Percentiles rank a stretch among this genome's conserved stretches.
phyloP scores from a whole-genome alignment of 257 asterid species.

The Solanum megistacrolobum region DNA sequence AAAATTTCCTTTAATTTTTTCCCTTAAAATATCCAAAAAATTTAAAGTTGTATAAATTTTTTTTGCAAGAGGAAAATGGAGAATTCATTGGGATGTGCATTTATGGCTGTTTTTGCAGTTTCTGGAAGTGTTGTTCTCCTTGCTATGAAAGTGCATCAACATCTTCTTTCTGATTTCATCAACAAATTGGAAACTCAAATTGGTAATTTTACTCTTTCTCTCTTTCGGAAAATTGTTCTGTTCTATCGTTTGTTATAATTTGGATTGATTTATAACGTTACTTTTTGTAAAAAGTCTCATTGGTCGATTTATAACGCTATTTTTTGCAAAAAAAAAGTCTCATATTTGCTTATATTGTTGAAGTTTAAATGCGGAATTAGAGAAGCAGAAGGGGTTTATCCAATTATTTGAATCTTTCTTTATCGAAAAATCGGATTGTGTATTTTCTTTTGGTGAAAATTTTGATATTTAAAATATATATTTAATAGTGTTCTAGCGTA shows the following conservation, averaged over 20 bases:
- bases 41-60: neutral
- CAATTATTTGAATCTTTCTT: neutral
- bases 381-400: neutral
- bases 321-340: neutral
- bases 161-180: slow-evolving; percentile 76
- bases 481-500: neutral
- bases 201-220: neutral
- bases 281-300: neutral
- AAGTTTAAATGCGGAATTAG: neutral
- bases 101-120: slow-evolving; percentile 78
- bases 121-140: slow-evolving; percentile 79
- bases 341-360: neutral
- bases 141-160: slow-evolving; percentile 72
- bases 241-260: neutral
- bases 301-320: neutral
- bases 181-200: slow-evolving; percentile 61
- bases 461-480: neutral
- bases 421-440: neutral
- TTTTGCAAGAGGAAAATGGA: slow-evolving; percentile 28
- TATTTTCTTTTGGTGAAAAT: neutral
- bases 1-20: neutral
- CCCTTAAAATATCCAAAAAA: neutral
- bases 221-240: neutral
- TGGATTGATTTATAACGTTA: neutral
- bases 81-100: slow-evolving; percentile 45